A percentile compares a stretch with the other conserved stretches of the same genome.
These are phyloP conservation scores for Lathyrus oleraceus DNA, from an alignment of 306 rosid genomes.

Conservation along the genomic window DNA sequence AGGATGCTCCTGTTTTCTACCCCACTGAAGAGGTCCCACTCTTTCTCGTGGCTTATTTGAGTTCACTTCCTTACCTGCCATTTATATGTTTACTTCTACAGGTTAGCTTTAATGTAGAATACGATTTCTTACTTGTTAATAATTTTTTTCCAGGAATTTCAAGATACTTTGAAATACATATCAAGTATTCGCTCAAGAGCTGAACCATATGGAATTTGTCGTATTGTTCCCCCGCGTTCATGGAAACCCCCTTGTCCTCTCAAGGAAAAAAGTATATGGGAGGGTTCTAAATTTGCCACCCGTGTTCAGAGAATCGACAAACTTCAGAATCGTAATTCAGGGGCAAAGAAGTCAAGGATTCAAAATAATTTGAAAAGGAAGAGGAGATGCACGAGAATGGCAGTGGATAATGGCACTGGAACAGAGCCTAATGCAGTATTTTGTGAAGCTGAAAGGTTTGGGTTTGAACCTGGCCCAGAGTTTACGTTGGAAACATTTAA, in stretches of 20 bases:
- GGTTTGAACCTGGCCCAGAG: constrained; percentile 98
- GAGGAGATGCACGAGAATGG: constrained; percentile 79
- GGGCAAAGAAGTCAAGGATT: constrained; percentile 55
- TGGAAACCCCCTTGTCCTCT: constrained; percentile 98
- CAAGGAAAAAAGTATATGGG: constrained; percentile 72
- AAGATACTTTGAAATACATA: constrained; percentile 83
- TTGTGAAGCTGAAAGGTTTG: constrained; percentile 81
- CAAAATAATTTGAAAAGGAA: constrained; percentile 72
- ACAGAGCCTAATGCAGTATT: constrained; percentile 50
- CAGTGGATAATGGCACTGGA: constrained; percentile 52
- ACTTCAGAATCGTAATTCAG: constrained; percentile 87
- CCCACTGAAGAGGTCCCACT: constrained; percentile 88
- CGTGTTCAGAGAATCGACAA: constrained; percentile 95
- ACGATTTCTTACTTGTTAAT: constrained; percentile 35
- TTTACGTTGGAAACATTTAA: constrained; percentile 77
- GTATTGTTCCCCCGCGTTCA: constrained; percentile 93
- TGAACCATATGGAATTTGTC: constrained; percentile 92
- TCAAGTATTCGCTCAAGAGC: constrained; percentile 79
- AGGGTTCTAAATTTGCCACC: constrained; percentile 77
- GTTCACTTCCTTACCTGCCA: constrained; percentile 19
- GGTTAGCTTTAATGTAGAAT: constrained; percentile 33
- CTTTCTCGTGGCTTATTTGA: constrained; percentile 37
- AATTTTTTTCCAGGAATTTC: constrained; percentile 72
- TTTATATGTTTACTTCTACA: constrained; percentile 33
- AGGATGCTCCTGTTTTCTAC: constrained; percentile 87